phyloP scores from a whole-genome alignment of 2,329 filamentous ascomycete species.

The Plectosphaerella cucumerina region DNA sequence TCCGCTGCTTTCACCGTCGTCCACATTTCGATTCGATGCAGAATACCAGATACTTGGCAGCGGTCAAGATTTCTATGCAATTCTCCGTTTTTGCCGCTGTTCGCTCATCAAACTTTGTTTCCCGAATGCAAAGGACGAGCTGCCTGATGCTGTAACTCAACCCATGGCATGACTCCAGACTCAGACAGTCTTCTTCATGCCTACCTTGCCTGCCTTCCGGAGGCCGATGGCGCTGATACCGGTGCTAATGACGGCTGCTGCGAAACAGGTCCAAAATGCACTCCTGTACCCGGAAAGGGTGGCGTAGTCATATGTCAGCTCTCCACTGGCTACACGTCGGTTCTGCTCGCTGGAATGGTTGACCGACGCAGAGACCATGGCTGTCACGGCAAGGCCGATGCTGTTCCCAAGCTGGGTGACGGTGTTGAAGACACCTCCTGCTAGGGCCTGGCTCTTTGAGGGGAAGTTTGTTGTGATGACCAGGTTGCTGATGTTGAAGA shows the following conservation, averaged over 20 bases:
- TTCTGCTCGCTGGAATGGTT: slow-evolving; percentile 27
- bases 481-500: slow-evolving; percentile 53
- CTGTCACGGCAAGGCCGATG: slow-evolving; percentile 46
- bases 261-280: slow-evolving; percentile 50
- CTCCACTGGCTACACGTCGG: slow-evolving; percentile 1
- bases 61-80: too few relatives aligned
- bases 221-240: slow-evolving; percentile 32
- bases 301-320: not conserved
- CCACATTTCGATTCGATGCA: too few relatives aligned
- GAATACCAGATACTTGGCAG: too few relatives aligned
- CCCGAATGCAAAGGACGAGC: too few relatives aligned
- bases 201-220: slow-evolving; percentile 41
- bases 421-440: slow-evolving; percentile 57
- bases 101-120: too few relatives aligned
- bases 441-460: slow-evolving; percentile 49
- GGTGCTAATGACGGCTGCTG: slow-evolving; percentile 25
- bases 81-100: too few relatives aligned
- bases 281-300: slow-evolving; percentile 46
- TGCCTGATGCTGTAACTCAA: too few relatives aligned
- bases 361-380: slow-evolving; percentile 41
- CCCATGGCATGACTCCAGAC: too few relatives aligned
- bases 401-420: slow-evolving; percentile 53
- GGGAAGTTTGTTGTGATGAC: slow-evolving; percentile 53
- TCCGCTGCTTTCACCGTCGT: too few relatives aligned
- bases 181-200: slow-evolving; percentile 31